Percentiles rank a stretch among this genome's conserved stretches.
Evolutionary conservation across 345 rosid genomes (phyloP).

Genomic region (Aurinia saxatilis): DNA sequence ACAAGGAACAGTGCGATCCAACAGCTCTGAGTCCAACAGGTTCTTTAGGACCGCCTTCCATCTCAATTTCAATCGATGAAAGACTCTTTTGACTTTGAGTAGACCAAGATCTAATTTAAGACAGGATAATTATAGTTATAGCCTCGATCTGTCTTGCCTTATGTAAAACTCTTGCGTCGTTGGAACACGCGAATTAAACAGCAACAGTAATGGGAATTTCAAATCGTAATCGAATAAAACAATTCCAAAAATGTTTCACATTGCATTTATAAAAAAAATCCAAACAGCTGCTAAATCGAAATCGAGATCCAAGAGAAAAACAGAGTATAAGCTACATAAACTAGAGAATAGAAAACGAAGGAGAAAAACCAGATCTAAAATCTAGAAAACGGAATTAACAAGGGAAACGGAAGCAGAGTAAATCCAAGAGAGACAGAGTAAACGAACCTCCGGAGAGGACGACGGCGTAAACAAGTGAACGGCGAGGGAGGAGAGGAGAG

Average conservation of each 20-base stretch:
- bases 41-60: conserved; percentile 53
- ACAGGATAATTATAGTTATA: too few relatives aligned
- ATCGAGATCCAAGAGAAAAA: conserved; percentile 38
- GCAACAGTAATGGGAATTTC: neutral
- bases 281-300: too few relatives aligned
- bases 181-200: conserved; percentile 9
- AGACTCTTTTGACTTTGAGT: neutral
- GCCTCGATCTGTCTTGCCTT: too few relatives aligned
- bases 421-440: too few relatives aligned
- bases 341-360: too few relatives aligned
- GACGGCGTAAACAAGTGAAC: neutral
- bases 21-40: conserved; percentile 53
- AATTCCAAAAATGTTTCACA: neutral
- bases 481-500: too few relatives aligned
- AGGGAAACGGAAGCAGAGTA: neutral
- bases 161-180: neutral
- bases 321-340: neutral
- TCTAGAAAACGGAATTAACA: too few relatives aligned
- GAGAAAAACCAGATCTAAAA: conserved; percentile 27
- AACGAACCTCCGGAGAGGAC: neutral
- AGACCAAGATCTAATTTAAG: neutral
- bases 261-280: conserved; percentile 5
- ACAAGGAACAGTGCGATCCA: conserved; percentile 67
- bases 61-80: conserved; percentile 24
- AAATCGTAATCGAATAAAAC: neutral